Evolutionary conservation across 2,329 filamentous ascomycete genomes (phyloP).

Genomic region (Magnaporthales sp.): DNA sequence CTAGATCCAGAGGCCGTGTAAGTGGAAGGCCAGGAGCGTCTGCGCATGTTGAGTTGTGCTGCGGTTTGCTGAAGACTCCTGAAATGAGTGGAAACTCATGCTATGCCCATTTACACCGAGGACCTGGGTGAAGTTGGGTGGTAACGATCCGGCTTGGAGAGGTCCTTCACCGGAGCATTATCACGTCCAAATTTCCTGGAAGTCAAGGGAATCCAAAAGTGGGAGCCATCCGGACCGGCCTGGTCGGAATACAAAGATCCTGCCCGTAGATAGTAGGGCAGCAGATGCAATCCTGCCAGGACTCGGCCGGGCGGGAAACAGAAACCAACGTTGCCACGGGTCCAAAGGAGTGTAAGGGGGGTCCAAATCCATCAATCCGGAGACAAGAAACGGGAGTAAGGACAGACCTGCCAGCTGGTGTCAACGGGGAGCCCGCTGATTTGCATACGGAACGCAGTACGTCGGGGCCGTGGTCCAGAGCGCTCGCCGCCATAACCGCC

Average conservation of each 20-base stretch:
- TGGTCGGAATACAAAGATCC: conserved; percentile 1
- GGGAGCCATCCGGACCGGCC: neutral
- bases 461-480: conserved; percentile 66
- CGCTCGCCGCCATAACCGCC: conserved; percentile 43
- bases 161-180: neutral
- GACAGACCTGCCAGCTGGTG: conserved; percentile 99
- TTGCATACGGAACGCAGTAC: conserved; percentile 94
- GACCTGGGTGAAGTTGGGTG: neutral
- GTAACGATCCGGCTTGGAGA: neutral
- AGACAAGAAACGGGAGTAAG: conserved; percentile 48
- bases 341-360: neutral
- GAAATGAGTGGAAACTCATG: neutral
- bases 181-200: neutral
- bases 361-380: conserved; percentile 30
- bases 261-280: conserved; percentile 5
- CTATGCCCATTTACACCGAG: neutral
- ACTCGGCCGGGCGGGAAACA: neutral
- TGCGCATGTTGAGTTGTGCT: neutral
- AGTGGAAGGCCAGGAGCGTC: conserved; percentile 55
- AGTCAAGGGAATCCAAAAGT: neutral
- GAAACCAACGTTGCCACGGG: neutral
- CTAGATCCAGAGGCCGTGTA: conserved; percentile 79
- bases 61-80: neutral
- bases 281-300: conserved; percentile 5
- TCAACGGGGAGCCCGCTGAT: conserved; percentile 94